Evolutionary conservation across 257 asterid genomes (phyloP).

Genomic region (Voacanga thouarsii): DNA sequence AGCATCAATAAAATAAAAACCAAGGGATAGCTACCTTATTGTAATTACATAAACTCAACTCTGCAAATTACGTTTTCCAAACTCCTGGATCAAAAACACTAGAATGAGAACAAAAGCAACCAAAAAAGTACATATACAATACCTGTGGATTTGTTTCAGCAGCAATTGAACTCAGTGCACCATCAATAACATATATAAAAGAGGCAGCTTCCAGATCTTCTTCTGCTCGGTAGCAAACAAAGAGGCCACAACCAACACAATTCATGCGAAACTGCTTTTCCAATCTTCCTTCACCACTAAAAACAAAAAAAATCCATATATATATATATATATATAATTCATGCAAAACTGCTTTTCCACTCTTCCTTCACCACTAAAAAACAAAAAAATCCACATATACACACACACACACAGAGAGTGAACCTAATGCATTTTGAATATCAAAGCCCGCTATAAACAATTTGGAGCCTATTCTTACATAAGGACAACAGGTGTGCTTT

Average conservation of each 20-base stretch:
- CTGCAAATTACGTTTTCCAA: conserved; percentile 1
- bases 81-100: background rate
- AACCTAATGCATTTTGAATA: background rate
- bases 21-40: conserved; percentile 1
- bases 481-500: background rate
- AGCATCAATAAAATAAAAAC: background rate
- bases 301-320: conserved; percentile 1
- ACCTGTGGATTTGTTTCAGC: conserved; percentile 99
- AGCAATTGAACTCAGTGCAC: conserved; percentile 91
- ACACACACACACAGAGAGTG: background rate
- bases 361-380: conserved; percentile 88
- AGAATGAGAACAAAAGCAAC: conserved; percentile 2
- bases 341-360: conserved; percentile 88
- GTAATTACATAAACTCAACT: conserved; percentile 2
- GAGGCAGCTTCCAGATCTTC: conserved; percentile 83
- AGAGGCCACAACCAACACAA: conserved; percentile 87
- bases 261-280: conserved; percentile 94
- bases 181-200: conserved; percentile 81
- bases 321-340: no score
- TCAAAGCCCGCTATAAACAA: background rate
- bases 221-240: conserved; percentile 94
- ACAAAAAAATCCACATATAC: background rate
- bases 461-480: background rate
- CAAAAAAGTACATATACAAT: conserved; percentile 10
- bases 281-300: conserved; percentile 91